A percentile compares a stretch with the other conserved stretches of the same genome.
Evolutionary conservation across 169 alveolate species (phyloP).

Genomic region (Ichthyophthirius multifiliis): DNA sequence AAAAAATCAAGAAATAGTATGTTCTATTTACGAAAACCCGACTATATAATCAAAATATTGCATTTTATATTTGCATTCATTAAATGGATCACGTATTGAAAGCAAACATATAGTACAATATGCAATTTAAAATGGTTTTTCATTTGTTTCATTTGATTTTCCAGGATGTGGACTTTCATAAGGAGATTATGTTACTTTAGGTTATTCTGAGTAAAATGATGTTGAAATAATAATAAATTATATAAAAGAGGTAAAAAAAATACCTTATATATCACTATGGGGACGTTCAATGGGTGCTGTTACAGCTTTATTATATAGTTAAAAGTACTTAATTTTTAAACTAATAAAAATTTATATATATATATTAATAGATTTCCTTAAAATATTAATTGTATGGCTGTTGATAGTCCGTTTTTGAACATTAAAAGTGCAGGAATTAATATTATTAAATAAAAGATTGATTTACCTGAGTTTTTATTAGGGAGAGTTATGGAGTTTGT

Average conservation of each 20-base stretch:
- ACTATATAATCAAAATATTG: slow-evolving; percentile 35
- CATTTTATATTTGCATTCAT: slow-evolving; percentile 48
- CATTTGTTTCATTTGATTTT: slow-evolving; percentile 57
- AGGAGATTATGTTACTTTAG: slow-evolving; percentile 79
- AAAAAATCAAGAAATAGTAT: too few relatives aligned
- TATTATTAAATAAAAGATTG: neutral
- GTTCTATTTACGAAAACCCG: slow-evolving; percentile 86
- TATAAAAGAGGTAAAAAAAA: slow-evolving; percentile 42
- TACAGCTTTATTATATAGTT: slow-evolving; percentile 29
- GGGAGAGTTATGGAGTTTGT: neutral
- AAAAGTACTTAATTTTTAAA: too few relatives aligned
- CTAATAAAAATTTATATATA: too few relatives aligned
- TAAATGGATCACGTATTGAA: slow-evolving; percentile 44
- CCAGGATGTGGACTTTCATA: slow-evolving; percentile 79
- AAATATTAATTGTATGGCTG: neutral
- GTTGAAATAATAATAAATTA: slow-evolving; percentile 58
- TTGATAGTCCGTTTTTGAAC: neutral
- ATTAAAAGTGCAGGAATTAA: neutral
- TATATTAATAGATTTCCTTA: neutral
- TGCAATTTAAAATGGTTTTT: slow-evolving; percentile 9
- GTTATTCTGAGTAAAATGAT: slow-evolving; percentile 76
- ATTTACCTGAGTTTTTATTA: neutral
- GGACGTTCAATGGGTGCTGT: slow-evolving; percentile 83
- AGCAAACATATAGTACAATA: slow-evolving; percentile 35
- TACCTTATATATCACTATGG: slow-evolving; percentile 71